These are phyloP conservation scores for Euphrasia confusa DNA, from an alignment of 257 asterid species.

Conservation along the genomic window DNA sequence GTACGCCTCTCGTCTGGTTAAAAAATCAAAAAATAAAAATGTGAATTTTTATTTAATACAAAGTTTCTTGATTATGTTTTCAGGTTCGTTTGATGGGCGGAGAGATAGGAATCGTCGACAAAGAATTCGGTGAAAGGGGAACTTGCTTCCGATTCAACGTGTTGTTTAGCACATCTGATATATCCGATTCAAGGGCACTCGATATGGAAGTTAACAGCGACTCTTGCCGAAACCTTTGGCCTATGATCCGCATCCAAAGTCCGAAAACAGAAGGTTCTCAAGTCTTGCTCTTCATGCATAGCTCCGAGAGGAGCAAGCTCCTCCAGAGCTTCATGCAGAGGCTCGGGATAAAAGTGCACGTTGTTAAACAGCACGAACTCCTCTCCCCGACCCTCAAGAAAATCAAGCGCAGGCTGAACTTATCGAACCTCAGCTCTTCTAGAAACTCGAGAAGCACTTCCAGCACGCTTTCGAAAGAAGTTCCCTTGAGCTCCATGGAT, in stretches of 20 bases:
- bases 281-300: conserved; percentile 48
- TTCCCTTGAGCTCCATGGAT: conserved; percentile 46
- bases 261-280: conserved; percentile 44
- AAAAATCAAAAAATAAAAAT: too few species aligned
- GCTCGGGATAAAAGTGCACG: conserved; percentile 46
- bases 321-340: conserved; percentile 42
- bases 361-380: conserved; percentile 39
- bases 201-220: conserved; percentile 9
- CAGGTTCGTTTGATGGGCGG: conserved; percentile 81
- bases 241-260: conserved; percentile 24
- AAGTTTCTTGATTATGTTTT: background rate
- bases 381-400: conserved; percentile 41
- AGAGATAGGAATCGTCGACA: conserved; percentile 56
- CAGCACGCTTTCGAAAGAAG: conserved; percentile 36
- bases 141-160: conserved; percentile 52
- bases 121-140: conserved; percentile 50
- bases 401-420: conserved; percentile 29
- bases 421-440: conserved; percentile 26
- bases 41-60: too few species aligned
- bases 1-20: too few species aligned
- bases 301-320: conserved; percentile 41
- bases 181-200: background rate
- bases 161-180: conserved; percentile 19
- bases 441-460: conserved; percentile 30
- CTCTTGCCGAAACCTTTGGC: conserved; percentile 26